phyloP scores from a whole-genome alignment of 78 protist species.

The Goniomonas avonlea region DNA sequence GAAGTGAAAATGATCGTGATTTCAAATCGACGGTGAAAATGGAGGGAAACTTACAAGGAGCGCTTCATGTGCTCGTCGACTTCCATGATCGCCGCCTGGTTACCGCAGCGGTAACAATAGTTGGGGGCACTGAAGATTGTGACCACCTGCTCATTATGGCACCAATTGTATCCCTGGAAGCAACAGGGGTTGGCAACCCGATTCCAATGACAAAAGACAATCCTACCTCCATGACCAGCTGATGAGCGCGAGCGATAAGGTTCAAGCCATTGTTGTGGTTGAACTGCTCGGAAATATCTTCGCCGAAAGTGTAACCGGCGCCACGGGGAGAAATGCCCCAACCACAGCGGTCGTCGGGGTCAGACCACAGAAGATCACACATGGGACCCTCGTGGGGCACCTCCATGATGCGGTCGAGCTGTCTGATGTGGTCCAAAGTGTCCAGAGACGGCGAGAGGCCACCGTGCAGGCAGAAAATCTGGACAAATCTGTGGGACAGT shows the following conservation, averaged over 20 bases:
- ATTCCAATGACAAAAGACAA: not conserved
- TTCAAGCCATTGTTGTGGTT: conserved; percentile 73
- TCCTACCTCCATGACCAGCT: conserved; percentile 86
- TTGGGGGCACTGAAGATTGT: conserved; percentile 98
- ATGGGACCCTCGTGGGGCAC: conserved; percentile 78
- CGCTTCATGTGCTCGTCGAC: conserved; percentile 10
- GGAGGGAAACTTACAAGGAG: too few species aligned
- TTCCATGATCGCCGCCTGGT: conserved; percentile 68
- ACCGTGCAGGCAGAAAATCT: conserved; percentile 93
- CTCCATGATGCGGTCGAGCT: conserved; percentile 77
- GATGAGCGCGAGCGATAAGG: conserved; percentile 90
- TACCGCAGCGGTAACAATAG: conserved; percentile 97
- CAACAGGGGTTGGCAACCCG: too few species aligned
- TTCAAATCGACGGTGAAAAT: too few species aligned
- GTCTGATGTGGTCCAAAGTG: conserved; percentile 65
- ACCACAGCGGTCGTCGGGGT: conserved; percentile 71
- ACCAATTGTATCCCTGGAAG: conserved; percentile 85
- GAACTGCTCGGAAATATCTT: conserved; percentile 78
- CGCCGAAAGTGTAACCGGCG: conserved; percentile 93
- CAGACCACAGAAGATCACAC: conserved; percentile 89
- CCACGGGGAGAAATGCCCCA: conserved; percentile 94
- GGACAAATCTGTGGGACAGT: not conserved
- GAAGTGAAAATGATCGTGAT: too few species aligned
- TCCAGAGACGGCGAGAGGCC: conserved; percentile 86
- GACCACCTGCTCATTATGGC: conserved; percentile 78